These are phyloP conservation scores for Filobasidium wieringae DNA, from an alignment of 768 basidiomycete genomes.

Conservation along the genomic window DNA sequence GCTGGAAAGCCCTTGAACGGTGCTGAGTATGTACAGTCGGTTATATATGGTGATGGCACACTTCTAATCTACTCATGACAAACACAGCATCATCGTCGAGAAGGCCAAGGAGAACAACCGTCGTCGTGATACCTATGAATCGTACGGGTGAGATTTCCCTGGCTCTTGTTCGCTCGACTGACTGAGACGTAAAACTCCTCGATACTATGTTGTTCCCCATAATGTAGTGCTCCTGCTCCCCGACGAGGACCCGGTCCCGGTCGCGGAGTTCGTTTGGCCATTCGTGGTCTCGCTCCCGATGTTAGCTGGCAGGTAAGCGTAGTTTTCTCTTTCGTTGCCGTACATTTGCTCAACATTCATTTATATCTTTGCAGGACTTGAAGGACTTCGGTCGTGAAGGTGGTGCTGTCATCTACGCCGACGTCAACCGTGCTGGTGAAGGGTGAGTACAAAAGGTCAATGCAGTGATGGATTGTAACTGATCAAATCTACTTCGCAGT, in stretches of 20 bases:
- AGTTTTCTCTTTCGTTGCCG: no score
- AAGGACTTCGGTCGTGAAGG: slow-evolving; percentile 95
- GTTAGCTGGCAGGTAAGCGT: slow-evolving; percentile 23
- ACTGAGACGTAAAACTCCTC: no score
- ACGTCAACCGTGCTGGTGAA: slow-evolving; percentile 82
- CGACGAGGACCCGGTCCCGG: slow-evolving; percentile 14
- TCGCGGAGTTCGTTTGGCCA: slow-evolving; percentile 52
- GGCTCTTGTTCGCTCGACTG: slow-evolving; percentile 15
- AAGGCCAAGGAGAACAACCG: slow-evolving; percentile 76
- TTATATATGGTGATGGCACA: no score
- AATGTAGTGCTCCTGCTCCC: not conserved
- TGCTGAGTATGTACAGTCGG: slow-evolving; percentile 56
- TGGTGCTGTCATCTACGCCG: slow-evolving; percentile 84
- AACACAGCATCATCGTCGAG: slow-evolving; percentile 79
- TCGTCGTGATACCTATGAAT: slow-evolving; percentile 63
- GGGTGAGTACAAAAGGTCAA: slow-evolving; percentile 49
- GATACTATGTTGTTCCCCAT: no score
- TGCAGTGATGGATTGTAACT: not conserved
- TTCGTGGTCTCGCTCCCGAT: slow-evolving; percentile 40
- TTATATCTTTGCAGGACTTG: slow-evolving; percentile 55
- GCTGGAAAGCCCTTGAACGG: slow-evolving; percentile 86
- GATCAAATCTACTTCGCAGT: slow-evolving; percentile 41
- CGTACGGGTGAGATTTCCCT: slow-evolving; percentile 39
- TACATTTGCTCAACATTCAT: no score
- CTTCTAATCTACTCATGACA: no score